phyloP scores from a whole-genome alignment of 768 basidiomycete species.

The Trichaptum fuscoviolaceum region DNA sequence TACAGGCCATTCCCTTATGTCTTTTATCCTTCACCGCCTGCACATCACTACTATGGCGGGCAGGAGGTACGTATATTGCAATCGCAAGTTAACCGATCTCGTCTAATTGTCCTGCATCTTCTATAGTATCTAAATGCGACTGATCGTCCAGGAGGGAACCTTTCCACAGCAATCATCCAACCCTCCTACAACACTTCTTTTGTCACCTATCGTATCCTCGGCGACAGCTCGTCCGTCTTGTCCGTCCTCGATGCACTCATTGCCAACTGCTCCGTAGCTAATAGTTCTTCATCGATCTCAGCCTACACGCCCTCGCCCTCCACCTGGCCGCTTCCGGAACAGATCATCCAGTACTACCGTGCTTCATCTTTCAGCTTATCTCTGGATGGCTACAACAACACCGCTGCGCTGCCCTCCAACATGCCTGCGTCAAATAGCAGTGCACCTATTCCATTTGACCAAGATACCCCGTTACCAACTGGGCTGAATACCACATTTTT shows the following conservation, averaged over 20 bases:
- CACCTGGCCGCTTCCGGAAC: conserved; percentile 4
- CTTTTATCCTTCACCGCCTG: conserved; percentile 7
- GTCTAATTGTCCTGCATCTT: neutral
- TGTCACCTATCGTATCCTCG: conserved; percentile 7
- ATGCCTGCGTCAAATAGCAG: conserved; percentile 7
- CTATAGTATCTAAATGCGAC: neutral
- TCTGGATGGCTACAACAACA: conserved; percentile 14
- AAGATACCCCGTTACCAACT: conserved; percentile 8
- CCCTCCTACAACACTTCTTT: neutral
- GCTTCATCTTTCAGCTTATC: conserved; percentile 15
- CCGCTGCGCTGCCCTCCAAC: conserved; percentile 10
- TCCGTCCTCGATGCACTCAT: conserved; percentile 4
- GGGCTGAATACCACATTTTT: conserved; percentile 13
- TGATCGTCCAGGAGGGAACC: neutral
- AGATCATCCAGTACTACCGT: conserved; percentile 13
- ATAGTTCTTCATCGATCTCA: neutral
- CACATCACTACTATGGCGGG: neutral
- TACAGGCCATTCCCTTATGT: conserved; percentile 4
- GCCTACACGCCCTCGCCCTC: neutral
- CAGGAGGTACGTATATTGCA: neutral
- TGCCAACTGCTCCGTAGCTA: neutral
- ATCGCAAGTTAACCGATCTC: no score
- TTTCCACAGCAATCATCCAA: conserved; percentile 1
- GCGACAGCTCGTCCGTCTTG: conserved; percentile 6
- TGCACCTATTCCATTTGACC: conserved; percentile 5